Base-by-base conservation (phyloP, 78 protist species). In the Isochrysis galbana region DNA sequence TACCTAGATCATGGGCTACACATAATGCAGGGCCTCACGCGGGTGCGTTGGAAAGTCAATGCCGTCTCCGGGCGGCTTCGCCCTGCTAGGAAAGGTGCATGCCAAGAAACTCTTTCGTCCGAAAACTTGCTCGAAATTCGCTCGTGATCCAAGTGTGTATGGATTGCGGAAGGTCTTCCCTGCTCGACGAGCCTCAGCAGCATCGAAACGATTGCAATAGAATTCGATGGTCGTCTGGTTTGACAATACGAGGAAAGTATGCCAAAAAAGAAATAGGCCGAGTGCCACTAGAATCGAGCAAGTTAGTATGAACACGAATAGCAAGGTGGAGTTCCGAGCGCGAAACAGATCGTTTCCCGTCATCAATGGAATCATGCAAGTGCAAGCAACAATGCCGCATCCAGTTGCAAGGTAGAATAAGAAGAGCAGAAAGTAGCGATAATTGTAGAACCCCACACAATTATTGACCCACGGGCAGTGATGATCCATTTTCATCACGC, bases 141-240 rank as follows among this genome's bases (percentile, higher is more conserved):
- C 41, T 5, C 80, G 80, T 2, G 1, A n/a, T 36, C 80, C 80
- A 41, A 70, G 41, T 2, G 80, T 17, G 80, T 70, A 70, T 3
- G 34, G 80, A 21, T 70, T 70, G 80, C 5, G 14, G n/a, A 5
- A 70, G 14, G 3, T 5, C 39, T n/a, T 19, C 45, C 80, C 80
- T 21, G 34, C 72, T 3, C 72, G 72, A 11, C 46, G 14, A 23
- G 84, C 84, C 2, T 77, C 84, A 7, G 47, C 0, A 5, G 84
- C 84, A 39, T 77, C 84, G 48, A 77, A 39, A 26, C 96, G 92
- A 74, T 94, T 94, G 29, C 23, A 54, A 83, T 89, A 86, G 21
- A 89, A 94, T 80, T 94, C 96, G 39, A 95, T 95, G 19, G 95
- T 95, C 32, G 96, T 95, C 86, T 95, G 96, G 69, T 67, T 72